Evolutionary conservation across 2,329 filamentous ascomycete species (phyloP).

Genomic region (Aspergillus bombycis): DNA sequence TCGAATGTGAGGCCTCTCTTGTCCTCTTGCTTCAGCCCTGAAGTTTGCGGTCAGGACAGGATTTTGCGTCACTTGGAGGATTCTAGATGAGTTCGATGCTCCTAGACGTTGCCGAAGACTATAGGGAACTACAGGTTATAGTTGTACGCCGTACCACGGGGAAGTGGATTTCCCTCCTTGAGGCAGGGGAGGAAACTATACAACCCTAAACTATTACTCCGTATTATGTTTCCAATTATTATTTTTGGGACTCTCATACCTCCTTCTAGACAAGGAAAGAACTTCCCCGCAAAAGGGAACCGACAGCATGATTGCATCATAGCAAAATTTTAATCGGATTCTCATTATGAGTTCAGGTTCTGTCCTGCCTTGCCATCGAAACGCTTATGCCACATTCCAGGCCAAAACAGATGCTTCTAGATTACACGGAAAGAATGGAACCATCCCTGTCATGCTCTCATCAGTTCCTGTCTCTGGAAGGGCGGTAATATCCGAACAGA

Average conservation of each 20-base stretch:
- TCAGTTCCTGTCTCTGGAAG: not conserved
- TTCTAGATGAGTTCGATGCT: not conserved
- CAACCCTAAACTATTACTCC: not conserved
- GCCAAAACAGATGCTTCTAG: not conserved
- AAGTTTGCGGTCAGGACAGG: conserved; percentile 2
- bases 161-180: not conserved
- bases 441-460: not conserved
- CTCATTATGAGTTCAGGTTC: too few species aligned
- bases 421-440: not conserved
- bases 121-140: not conserved
- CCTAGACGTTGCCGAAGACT: not conserved
- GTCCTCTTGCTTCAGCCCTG: conserved; percentile 1
- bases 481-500: conserved; percentile 1
- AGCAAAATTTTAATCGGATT: not conserved
- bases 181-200: not conserved
- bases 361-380: not conserved
- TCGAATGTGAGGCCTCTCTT: not conserved
- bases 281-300: conserved; percentile 14
- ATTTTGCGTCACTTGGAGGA: not conserved
- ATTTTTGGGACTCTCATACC: not conserved
- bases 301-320: conserved; percentile 19
- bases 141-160: not conserved
- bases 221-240: not conserved
- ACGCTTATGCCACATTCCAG: not conserved
- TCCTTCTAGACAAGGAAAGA: conserved; percentile 4